phyloP scores from a whole-genome alignment of 768 basidiomycete species.

The Paxillus involutus region DNA sequence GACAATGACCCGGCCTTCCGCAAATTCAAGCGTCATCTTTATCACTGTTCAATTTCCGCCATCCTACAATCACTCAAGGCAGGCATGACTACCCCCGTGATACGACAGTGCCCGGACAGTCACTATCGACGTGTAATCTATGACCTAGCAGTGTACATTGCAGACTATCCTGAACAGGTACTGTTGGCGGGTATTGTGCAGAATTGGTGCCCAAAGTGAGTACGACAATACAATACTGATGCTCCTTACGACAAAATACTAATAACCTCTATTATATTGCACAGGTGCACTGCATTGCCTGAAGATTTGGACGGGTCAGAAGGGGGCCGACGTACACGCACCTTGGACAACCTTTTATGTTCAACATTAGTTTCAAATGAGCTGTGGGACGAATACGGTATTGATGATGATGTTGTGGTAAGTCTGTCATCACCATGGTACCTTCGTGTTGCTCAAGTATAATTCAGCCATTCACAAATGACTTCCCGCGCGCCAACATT shows the following conservation, averaged over 20 bases:
- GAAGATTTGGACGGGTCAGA: slow-evolving; percentile 15
- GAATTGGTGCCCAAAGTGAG: slow-evolving; percentile 37
- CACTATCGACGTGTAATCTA: slow-evolving; percentile 31
- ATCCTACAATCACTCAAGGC: slow-evolving; percentile 24
- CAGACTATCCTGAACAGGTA: slow-evolving; percentile 41
- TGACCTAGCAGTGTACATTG: slow-evolving; percentile 37
- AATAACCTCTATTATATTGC: background rate
- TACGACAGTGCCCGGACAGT: slow-evolving; percentile 30
- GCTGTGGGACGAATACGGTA: slow-evolving; percentile 35
- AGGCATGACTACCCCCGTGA: slow-evolving; percentile 27
- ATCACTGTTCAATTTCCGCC: slow-evolving; percentile 27
- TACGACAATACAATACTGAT: background rate
- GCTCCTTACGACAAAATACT: slow-evolving; percentile 4
- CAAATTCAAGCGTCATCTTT: slow-evolving; percentile 24
- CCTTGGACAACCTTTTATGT: slow-evolving; percentile 14
- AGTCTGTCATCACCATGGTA: slow-evolving; percentile 1
- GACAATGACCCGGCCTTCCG: slow-evolving; percentile 6
- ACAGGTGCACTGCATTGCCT: slow-evolving; percentile 12
- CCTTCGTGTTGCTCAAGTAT: background rate
- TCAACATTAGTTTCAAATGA: slow-evolving; percentile 15
- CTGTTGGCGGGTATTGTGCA: slow-evolving; percentile 33
- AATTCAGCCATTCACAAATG: background rate
- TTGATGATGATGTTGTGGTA: slow-evolving; percentile 33
- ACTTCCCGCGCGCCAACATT: slow-evolving; percentile 4
- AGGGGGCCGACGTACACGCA: background rate